Conservation (phyloP, 257 asterid species). For the Salvia miltiorrhiza region DNA sequence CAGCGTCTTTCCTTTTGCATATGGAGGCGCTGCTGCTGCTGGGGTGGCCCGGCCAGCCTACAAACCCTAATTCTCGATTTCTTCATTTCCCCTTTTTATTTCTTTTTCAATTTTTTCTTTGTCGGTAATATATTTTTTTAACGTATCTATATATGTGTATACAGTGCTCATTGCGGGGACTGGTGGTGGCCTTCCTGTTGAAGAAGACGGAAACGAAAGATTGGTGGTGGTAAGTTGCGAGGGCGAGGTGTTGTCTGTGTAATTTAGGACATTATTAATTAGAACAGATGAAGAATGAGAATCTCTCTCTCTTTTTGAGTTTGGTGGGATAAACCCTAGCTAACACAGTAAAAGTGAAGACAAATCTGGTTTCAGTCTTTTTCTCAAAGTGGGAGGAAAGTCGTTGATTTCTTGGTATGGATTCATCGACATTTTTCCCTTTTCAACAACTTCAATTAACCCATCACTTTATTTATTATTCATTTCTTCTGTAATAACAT, state of each 20-base stretch:
- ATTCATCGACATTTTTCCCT: no score
- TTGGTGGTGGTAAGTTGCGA: conserved; percentile 10
- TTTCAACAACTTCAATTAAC: no score
- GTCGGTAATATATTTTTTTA: background rate
- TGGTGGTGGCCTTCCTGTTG: background rate
- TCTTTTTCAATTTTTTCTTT: background rate
- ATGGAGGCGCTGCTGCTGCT: background rate
- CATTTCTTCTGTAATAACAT: no score
- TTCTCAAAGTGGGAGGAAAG: background rate
- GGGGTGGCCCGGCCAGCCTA: background rate
- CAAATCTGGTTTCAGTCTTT: background rate
- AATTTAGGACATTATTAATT: background rate
- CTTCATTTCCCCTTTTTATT: conserved; percentile 10
- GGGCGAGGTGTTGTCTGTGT: background rate
- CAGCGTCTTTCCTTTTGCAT: background rate
- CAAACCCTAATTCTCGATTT: conserved; percentile 23
- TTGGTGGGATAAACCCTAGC: conserved; percentile 5
- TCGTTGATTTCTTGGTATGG: no score
- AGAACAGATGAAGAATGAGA: background rate
- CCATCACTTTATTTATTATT: no score
- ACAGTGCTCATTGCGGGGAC: background rate
- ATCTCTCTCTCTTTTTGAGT: background rate
- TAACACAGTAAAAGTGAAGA: background rate
- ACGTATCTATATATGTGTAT: background rate
- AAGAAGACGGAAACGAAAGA: background rate